Conservation (phyloP, 108 stramenopile species). For the Nitzschia sp. region DNA sequence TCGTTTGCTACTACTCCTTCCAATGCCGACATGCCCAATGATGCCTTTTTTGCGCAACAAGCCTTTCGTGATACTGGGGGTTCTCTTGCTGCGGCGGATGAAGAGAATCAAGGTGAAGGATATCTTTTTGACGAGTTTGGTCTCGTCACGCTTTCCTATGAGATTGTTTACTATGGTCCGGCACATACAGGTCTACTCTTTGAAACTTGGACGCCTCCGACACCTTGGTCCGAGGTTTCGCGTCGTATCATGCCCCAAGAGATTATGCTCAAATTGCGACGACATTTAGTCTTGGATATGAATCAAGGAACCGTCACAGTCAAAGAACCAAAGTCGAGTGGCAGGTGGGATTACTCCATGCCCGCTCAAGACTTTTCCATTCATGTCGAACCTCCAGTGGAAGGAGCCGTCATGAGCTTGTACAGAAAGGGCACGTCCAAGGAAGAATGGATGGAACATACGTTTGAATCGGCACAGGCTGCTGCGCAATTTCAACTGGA, state of each 20-base stretch:
- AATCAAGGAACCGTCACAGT: conserved; percentile 20
- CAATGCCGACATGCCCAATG: background rate
- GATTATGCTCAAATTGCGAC: conserved; percentile 19
- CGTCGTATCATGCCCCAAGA: conserved; percentile 38
- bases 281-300: conserved; percentile 25
- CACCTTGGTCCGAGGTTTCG: conserved; percentile 40
- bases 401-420: conserved; percentile 36
- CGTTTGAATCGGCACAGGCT: conserved; percentile 50
- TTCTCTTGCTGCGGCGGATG: background rate
- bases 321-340: conserved; percentile 12
- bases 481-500: conserved; percentile 80
- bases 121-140: conserved; percentile 39
- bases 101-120: conserved; percentile 20
- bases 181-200: background rate
- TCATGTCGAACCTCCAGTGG: conserved; percentile 28
- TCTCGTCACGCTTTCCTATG: conserved; percentile 26
- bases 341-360: conserved; percentile 19
- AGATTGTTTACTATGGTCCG: conserved; percentile 28
- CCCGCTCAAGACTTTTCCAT: conserved; percentile 23
- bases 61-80: background rate
- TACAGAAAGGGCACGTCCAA: conserved; percentile 34
- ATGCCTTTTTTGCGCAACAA: background rate
- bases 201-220: conserved; percentile 40
- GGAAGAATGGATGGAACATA: conserved; percentile 55
- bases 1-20: background rate